Evolutionary conservation across 441 rosid genomes (phyloP).

Genomic region (Corymbia citriodora): DNA sequence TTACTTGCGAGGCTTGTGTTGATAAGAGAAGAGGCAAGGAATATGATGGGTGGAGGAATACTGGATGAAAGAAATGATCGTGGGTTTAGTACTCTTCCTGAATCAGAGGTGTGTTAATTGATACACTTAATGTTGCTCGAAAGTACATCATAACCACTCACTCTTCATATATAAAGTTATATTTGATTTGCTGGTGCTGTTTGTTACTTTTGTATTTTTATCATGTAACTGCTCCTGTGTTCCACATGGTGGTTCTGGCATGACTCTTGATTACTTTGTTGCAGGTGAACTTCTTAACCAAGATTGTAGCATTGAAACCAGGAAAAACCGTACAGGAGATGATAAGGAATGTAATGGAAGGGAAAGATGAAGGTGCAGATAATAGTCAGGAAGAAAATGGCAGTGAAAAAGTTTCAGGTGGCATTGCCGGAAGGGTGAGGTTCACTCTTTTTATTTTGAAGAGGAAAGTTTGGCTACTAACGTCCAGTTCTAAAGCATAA

Average conservation of each 20-base stretch:
- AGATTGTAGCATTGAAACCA: constrained; percentile 85
- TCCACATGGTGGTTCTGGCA: not conserved
- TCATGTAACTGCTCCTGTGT: not conserved
- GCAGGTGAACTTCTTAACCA: constrained; percentile 91
- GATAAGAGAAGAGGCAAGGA: constrained; percentile 93
- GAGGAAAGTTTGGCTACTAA: not conserved
- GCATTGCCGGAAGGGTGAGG: constrained; percentile 74
- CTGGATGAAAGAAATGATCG: constrained; percentile 96
- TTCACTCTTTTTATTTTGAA: not conserved
- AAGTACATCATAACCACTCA: not conserved
- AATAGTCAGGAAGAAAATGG: constrained; percentile 30
- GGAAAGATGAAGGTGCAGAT: constrained; percentile 93
- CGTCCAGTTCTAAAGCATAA: not conserved
- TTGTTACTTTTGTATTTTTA: not conserved
- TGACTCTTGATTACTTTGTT: not conserved
- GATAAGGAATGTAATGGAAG: constrained; percentile 89
- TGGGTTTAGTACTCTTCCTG: constrained; percentile 85
- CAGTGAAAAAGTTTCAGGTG: constrained; percentile 23
- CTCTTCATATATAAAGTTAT: not conserved
- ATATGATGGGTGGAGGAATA: constrained; percentile 98
- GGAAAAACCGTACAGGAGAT: constrained; percentile 72
- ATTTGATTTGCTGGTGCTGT: not conserved
- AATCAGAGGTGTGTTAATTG: constrained; percentile 66
- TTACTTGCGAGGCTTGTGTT: constrained; percentile 89
- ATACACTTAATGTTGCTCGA: not conserved